Percentiles rank a stretch among this genome's conserved stretches.
Conservation (phyloP, 495 filamentous ascomycete genomes). For the Cercophora sp. region DNA sequence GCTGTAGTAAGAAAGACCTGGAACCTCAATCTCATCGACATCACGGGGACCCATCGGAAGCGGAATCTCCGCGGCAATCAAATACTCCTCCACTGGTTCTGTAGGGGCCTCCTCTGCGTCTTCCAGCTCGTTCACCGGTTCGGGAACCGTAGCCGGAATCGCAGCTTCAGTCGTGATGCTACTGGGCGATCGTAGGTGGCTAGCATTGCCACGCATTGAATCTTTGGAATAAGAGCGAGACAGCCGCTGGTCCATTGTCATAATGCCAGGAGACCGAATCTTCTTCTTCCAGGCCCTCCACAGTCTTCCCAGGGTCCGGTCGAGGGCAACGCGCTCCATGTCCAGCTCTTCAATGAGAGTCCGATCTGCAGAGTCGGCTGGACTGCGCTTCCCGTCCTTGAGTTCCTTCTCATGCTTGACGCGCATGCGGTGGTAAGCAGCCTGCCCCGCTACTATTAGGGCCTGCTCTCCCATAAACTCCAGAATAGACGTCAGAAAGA, state of each 20-base stretch:
- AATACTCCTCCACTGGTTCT: conserved; percentile 21
- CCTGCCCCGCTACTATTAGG: conserved; percentile 81
- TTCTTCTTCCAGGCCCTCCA: conserved; percentile 97
- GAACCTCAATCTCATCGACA: conserved; percentile 69
- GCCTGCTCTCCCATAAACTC: conserved; percentile 93
- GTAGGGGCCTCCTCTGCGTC: conserved; percentile 1
- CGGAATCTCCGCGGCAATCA: conserved; percentile 53
- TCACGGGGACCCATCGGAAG: conserved; percentile 67
- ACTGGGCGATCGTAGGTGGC: conserved; percentile 38
- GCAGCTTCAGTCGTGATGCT: conserved; percentile 22
- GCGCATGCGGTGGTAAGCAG: conserved; percentile 68
- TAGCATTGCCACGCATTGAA: conserved; percentile 26
- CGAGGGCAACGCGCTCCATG: conserved; percentile 88
- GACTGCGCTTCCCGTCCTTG: conserved; percentile 40
- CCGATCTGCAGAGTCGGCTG: conserved; percentile 49
- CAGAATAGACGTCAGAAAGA: conserved; percentile 90
- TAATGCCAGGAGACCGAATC: conserved; percentile 47
- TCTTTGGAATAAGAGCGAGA: conserved; percentile 38
- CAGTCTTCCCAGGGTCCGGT: conserved; percentile 77
- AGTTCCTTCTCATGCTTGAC: conserved; percentile 48
- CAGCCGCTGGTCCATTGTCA: conserved; percentile 29
- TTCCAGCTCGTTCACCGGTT: conserved; percentile 16
- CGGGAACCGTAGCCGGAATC: conserved; percentile 26
- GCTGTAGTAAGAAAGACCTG: conserved; percentile 54
- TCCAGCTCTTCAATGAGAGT: conserved; percentile 85